phyloP scores from a whole-genome alignment of 768 basidiomycete genomes.

The Rhodotorula taiwanensis region DNA sequence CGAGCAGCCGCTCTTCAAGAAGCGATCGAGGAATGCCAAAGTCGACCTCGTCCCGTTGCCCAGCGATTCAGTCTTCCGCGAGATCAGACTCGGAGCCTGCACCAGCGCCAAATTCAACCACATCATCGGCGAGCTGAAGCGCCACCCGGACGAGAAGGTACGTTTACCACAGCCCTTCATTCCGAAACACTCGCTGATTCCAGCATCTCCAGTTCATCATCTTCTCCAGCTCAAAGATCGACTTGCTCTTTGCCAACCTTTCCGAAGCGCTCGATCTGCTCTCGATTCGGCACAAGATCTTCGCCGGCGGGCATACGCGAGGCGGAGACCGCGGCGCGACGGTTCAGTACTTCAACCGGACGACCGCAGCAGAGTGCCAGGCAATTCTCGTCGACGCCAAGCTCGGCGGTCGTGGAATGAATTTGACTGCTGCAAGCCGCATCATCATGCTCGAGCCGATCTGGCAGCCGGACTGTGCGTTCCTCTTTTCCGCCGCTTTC shows the following conservation, averaged over 20 bases:
- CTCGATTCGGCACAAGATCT: conserved; percentile 26
- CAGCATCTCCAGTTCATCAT: conserved; percentile 22
- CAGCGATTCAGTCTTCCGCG: conserved; percentile 5
- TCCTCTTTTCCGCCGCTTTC: no score
- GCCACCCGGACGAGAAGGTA: conserved; percentile 26
- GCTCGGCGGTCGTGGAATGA: conserved; percentile 31
- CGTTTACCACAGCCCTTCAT: background rate
- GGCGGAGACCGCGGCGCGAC: conserved; percentile 18
- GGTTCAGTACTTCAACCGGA: conserved; percentile 16
- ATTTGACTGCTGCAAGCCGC: conserved; percentile 15
- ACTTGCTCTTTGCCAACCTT: conserved; percentile 30
- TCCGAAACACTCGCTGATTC: background rate
- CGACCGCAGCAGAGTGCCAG: conserved; percentile 10
- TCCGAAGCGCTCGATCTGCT: conserved; percentile 32
- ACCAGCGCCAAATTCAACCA: conserved; percentile 30
- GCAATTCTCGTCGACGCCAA: conserved; percentile 32
- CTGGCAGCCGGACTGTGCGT: conserved; percentile 22
- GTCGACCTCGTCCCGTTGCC: conserved; percentile 12
- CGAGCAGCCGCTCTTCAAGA: conserved; percentile 20
- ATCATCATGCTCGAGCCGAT: conserved; percentile 30
- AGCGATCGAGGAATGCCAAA: conserved; percentile 5
- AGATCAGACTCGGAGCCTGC: conserved; percentile 14
- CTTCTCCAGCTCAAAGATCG: conserved; percentile 17
- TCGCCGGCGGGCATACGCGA: conserved; percentile 11
- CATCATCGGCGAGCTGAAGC: conserved; percentile 16